A percentile compares a stretch with the other conserved stretches of the same genome.
Evolutionary conservation across 495 filamentous ascomycete species (phyloP).

Genomic region (Oleoguttula mirabilis): DNA sequence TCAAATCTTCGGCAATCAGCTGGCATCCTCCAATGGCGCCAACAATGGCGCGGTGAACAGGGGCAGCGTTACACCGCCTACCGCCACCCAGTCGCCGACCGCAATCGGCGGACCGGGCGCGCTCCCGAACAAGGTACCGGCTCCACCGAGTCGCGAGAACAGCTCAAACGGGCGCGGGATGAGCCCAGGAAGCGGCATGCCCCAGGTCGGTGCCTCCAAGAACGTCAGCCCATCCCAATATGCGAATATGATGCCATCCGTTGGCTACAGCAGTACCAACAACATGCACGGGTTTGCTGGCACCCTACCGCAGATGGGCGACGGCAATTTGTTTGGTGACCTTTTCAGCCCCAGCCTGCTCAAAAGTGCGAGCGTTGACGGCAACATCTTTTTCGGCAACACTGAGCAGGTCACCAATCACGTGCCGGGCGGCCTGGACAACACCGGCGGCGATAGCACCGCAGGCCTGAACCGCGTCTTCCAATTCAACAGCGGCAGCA

Average conservation of each 20-base stretch:
- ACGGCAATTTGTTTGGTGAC: conserved; percentile 25
- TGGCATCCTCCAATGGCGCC: conserved; percentile 18
- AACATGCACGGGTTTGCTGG: conserved; percentile 19
- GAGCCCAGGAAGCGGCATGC: conserved; percentile 20
- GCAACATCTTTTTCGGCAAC: conserved; percentile 19
- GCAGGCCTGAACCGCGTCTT: conserved; percentile 28
- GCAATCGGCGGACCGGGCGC: conserved; percentile 1
- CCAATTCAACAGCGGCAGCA: conserved; percentile 30
- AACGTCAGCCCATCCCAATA: not conserved
- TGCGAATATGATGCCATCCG: conserved; percentile 1
- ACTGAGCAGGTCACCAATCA: conserved; percentile 28
- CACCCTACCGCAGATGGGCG: conserved; percentile 15
- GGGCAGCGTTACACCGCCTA: conserved; percentile 10
- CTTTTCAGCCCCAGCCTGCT: conserved; percentile 39
- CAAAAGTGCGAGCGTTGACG: conserved; percentile 19
- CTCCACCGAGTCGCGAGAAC: conserved; percentile 10
- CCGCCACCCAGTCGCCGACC: conserved; percentile 4
- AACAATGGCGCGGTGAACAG: conserved; percentile 13
- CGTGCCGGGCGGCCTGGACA: not conserved
- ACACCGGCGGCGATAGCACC: conserved; percentile 18
- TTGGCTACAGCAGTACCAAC: conserved; percentile 16
- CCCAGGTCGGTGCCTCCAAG: not conserved
- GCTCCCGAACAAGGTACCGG: not conserved
- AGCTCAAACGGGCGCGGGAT: conserved; percentile 23
- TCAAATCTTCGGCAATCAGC: conserved; percentile 43